Evolutionary conservation across 2,329 filamentous ascomycete genomes (phyloP).

Genomic region (Samsoniella hepiali): DNA sequence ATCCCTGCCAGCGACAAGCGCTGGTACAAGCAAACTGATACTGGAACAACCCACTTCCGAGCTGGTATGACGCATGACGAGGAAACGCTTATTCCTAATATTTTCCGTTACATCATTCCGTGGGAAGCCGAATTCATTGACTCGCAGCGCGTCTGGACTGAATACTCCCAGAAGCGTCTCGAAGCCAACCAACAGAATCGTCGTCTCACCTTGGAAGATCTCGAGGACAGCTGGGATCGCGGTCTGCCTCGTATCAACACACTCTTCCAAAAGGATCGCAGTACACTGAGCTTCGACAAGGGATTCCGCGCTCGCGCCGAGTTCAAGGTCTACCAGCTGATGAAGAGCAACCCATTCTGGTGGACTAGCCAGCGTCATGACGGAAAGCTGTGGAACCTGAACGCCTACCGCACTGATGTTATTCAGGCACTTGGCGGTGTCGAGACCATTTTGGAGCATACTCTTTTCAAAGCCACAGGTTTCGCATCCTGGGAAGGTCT

Average conservation of each 20-base stretch:
- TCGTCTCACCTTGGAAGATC: conserved; percentile 86
- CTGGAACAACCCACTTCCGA: conserved; percentile 93
- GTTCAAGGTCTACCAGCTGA: conserved; percentile 97
- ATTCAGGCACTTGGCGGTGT: conserved; percentile 96
- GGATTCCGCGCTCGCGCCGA: conserved; percentile 93
- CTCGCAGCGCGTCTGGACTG: conserved; percentile 97
- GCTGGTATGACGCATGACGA: conserved; percentile 98
- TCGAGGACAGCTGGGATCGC: conserved; percentile 98
- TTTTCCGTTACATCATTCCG: conserved; percentile 98
- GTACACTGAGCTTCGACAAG: conserved; percentile 96
- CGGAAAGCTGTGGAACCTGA: conserved; percentile 95
- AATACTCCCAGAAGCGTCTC: conserved; percentile 95
- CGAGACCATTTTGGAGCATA: conserved; percentile 96
- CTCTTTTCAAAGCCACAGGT: conserved; percentile 92
- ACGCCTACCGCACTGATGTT: conserved; percentile 92
- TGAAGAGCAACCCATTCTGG: conserved; percentile 99
- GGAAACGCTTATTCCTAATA: conserved; percentile 96
- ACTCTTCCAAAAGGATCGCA: conserved; percentile 96
- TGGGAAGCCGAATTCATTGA: conserved; percentile 99
- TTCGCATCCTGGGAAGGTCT: conserved; percentile 97
- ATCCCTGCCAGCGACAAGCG: conserved; percentile 97
- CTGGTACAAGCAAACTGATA: conserved; percentile 97
- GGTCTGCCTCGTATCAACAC: conserved; percentile 98
- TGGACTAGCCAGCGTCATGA: conserved; percentile 98
- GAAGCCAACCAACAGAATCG: conserved; percentile 98